Base-by-base conservation (phyloP, 2,329 filamentous ascomycete genomes). In the Rutstroemia sp. region DNA sequence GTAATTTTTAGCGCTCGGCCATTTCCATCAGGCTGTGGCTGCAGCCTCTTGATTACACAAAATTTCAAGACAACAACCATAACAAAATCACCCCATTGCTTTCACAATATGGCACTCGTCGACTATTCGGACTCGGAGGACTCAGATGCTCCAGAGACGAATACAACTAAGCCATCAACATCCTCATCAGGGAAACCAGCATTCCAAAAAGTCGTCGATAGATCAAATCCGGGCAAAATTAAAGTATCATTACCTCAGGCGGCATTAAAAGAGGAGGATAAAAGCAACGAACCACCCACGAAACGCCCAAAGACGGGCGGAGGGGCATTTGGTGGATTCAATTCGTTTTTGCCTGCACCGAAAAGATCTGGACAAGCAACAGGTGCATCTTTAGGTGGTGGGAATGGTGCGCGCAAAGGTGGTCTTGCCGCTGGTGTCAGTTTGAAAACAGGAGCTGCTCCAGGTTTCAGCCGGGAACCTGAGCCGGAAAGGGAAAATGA, bases 321-420 rank as follows among this genome's bases (percentile, higher is more conserved):
- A 3, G 83, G 84, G 27, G 78, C 80, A 4, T 92, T 95, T 65
- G 80, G 87, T 51, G 88, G 86, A 2, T 94, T 96, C 75, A 94
- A 92, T 69, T 85, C 90, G 2, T 83, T 96, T 63, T 78, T 97
- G 19, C 92, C 92, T 2, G 78, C 92, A 25, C 92, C 92, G 4
- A 97, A 96, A 68, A 76, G 78, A 58, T 64, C 73, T 46, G 64
- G 58, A 25, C 60, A 62, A 69, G 78, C 79, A 59, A 67, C 73
- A 51, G 69, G 73, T 61, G 58, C 71, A 51, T 65, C 72, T 12
- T 67, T 63, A 12, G 64, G 63, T 48, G 60, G 59, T 47, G 64
- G 62, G 21, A 61, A 56, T 58, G 64, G 47, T 45, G 53, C 49
- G 8, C 68, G 61, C 48, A 64, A 63, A 71, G 64, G 42, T 52